Percentiles rank a stretch among this genome's conserved stretches.
These are phyloP conservation scores for Apiosordaria backusii DNA, from an alignment of 495 filamentous ascomycete species.

Conservation along the genomic window DNA sequence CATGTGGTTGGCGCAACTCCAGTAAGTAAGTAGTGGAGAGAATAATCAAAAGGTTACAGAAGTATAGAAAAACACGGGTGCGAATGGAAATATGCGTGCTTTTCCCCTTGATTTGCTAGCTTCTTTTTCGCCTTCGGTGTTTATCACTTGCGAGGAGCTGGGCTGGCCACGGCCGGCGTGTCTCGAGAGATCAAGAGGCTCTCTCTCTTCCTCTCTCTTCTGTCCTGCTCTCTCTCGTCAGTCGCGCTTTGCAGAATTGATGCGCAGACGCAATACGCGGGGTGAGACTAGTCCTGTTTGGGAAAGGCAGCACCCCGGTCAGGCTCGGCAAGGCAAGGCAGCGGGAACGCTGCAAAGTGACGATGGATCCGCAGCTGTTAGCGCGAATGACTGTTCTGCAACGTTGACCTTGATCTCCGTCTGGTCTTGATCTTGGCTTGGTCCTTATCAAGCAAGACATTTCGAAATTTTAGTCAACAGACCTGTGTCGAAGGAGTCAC, in stretches of 20 bases:
- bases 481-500: not conserved
- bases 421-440: not conserved
- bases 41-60: slow-evolving; percentile 10
- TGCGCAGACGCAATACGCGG: slow-evolving; percentile 7
- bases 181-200: slow-evolving; percentile 6
- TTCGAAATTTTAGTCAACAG: not conserved
- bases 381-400: not conserved
- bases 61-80: slow-evolving; percentile 23
- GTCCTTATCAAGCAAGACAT: not conserved
- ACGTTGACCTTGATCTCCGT: not conserved
- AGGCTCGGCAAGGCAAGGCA: slow-evolving; percentile 4
- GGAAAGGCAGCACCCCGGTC: not conserved
- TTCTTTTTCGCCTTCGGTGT: slow-evolving; percentile 12
- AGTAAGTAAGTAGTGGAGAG: slow-evolving; percentile 28
- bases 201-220: not conserved
- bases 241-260: slow-evolving; percentile 5
- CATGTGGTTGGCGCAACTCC: slow-evolving; percentile 41
- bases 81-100: slow-evolving; percentile 9
- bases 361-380: slow-evolving; percentile 1
- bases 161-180: slow-evolving; percentile 16
- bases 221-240: not conserved
- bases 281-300: slow-evolving; percentile 6
- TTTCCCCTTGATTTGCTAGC: slow-evolving; percentile 18
- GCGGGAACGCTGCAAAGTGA: slow-evolving; percentile 3
- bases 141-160: slow-evolving; percentile 8